Conservation (phyloP, 345 rosid species). For the Ailanthus altissimus region DNA sequence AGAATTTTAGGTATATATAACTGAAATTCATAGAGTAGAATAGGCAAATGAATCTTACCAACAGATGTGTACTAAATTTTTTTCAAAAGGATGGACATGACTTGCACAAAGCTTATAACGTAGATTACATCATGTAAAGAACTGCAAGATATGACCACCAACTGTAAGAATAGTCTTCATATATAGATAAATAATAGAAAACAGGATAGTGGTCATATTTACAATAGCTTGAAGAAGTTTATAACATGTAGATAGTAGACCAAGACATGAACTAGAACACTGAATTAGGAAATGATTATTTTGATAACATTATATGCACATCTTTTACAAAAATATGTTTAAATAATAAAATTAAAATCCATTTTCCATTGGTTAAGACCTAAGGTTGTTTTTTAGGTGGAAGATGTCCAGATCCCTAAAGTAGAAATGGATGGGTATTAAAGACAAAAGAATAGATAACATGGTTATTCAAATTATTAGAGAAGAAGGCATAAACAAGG, state of each 20-base stretch:
- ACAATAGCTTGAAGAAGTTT: not conserved
- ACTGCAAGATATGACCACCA: constrained; percentile 43
- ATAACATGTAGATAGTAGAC: not conserved
- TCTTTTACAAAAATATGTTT: not conserved
- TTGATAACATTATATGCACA: not conserved
- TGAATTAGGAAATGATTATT: not conserved
- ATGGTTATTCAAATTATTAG: not conserved
- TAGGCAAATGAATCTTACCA: constrained; percentile 50
- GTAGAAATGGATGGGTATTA: not conserved
- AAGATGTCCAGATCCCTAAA: not conserved
- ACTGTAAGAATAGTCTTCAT: not conserved
- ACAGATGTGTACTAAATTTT: constrained; percentile 84
- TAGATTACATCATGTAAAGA: constrained; percentile 80
- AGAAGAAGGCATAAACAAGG: not conserved
- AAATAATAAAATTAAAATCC: not conserved
- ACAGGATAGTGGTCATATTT: not conserved
- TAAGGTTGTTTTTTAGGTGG: not conserved
- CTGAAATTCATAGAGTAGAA: not conserved
- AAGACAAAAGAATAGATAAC: not conserved
- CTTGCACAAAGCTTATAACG: constrained; percentile 85
- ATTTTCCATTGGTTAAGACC: not conserved
- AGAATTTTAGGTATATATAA: not conserved
- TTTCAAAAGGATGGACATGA: constrained; percentile 73
- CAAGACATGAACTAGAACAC: not conserved
- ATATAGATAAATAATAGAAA: not conserved